Percentiles rank a stretch among this genome's conserved stretches.
Conservation (phyloP, 2,329 filamentous ascomycete genomes). For the Arthrobotrys sphaeroides region DNA sequence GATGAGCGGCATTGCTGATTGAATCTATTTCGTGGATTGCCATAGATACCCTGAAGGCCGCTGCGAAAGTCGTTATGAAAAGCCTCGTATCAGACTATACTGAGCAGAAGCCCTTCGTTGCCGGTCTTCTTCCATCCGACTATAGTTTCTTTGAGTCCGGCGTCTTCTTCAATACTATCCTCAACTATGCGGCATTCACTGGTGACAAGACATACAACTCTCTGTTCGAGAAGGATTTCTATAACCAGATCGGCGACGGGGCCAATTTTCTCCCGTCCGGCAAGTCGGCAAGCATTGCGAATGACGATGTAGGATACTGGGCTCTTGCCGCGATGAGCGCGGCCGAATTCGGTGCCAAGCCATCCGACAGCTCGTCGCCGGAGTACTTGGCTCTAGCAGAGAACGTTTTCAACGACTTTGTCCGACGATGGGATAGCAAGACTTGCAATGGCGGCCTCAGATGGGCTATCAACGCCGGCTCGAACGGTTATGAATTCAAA, state of each 20-base stretch:
- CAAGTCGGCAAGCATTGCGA: slow-evolving; percentile 59
- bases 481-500: slow-evolving; percentile 82
- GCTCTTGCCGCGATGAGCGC: slow-evolving; percentile 73
- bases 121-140: slow-evolving; percentile 21
- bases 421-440: slow-evolving; percentile 73
- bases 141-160: slow-evolving; percentile 39
- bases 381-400: slow-evolving; percentile 73
- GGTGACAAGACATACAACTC: slow-evolving; percentile 34
- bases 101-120: slow-evolving; percentile 22
- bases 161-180: slow-evolving; percentile 42
- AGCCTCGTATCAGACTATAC: slow-evolving; percentile 33
- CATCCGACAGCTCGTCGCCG: slow-evolving; percentile 69
- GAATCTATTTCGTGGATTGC: neutral
- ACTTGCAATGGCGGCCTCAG: slow-evolving; percentile 76
- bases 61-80: slow-evolving; percentile 24
- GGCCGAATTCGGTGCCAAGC: slow-evolving; percentile 73
- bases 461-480: slow-evolving; percentile 82
- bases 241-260: slow-evolving; percentile 23
- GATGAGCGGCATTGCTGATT: neutral
- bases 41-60: slow-evolving; percentile 30
- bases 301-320: slow-evolving; percentile 81
- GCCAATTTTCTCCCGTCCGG: slow-evolving; percentile 23
- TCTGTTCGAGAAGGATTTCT: slow-evolving; percentile 46
- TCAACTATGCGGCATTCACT: slow-evolving; percentile 46
- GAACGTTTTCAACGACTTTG: slow-evolving; percentile 78